These are phyloP conservation scores for Platismatia glauca DNA, from an alignment of 495 filamentous ascomycete genomes.

Conservation along the genomic window DNA sequence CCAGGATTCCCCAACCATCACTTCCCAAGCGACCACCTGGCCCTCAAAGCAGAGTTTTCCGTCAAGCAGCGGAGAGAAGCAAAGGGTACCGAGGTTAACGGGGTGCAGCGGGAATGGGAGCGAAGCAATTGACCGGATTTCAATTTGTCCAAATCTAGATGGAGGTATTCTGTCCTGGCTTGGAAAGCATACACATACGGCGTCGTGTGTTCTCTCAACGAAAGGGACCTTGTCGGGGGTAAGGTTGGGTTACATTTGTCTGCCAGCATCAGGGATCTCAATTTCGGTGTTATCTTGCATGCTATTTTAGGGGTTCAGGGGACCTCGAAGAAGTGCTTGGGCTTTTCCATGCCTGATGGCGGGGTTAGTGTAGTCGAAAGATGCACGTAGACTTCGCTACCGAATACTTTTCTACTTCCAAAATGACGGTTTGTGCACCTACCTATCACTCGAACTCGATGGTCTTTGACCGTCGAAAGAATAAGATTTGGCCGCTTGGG, in stretches of 20 bases:
- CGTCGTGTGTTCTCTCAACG: conserved; percentile 2
- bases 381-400: conserved; percentile 9
- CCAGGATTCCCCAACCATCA: conserved; percentile 96
- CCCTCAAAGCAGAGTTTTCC: conserved; percentile 82
- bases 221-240: background rate
- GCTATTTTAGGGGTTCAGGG: conserved; percentile 3
- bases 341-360: background rate
- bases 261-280: background rate
- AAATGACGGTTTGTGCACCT: background rate
- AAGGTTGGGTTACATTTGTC: background rate
- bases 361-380: background rate
- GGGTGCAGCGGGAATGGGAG: conserved; percentile 41
- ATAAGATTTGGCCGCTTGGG: conserved; percentile 5
- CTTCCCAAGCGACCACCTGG: conserved; percentile 94
- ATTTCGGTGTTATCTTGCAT: conserved; percentile 6
- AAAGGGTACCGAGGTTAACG: conserved; percentile 59
- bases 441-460: background rate
- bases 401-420: background rate
- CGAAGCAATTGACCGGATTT: conserved; percentile 34
- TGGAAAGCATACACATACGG: conserved; percentile 15
- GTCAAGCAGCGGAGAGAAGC: conserved; percentile 82
- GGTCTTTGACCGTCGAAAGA: background rate
- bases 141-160: background rate
- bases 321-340: conserved; percentile 3
- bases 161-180: conserved; percentile 12